A percentile compares a stretch with the other conserved stretches of the same genome.
Conservation (phyloP, 495 filamentous ascomycete species). For the Trichodelitschia bisporula region DNA sequence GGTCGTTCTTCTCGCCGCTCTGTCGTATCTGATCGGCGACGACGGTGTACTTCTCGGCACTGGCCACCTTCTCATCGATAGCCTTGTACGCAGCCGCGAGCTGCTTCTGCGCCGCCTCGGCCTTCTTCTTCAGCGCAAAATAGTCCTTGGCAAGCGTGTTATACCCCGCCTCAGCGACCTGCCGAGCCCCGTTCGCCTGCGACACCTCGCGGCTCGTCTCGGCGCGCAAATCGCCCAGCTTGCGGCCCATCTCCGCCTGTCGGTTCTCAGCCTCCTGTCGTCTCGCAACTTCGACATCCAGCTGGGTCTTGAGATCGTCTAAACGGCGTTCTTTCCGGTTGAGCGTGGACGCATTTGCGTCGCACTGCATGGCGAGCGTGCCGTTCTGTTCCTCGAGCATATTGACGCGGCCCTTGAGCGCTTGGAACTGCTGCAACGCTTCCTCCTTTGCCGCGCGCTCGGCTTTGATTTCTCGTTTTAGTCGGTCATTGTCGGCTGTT, state of each 20-base stretch:
- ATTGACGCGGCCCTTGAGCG: slow-evolving; percentile 45
- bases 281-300: slow-evolving; percentile 5
- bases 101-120: too few relatives aligned
- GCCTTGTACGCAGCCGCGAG: too few relatives aligned
- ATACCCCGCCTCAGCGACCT: neutral
- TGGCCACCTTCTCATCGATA: too few relatives aligned
- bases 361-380: slow-evolving; percentile 25
- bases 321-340: slow-evolving; percentile 9
- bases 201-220: slow-evolving; percentile 3
- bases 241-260: slow-evolving; percentile 4
- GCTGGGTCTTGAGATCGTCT: slow-evolving; percentile 10
- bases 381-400: slow-evolving; percentile 51
- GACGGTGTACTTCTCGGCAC: too few relatives aligned
- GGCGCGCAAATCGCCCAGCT: slow-evolving; percentile 5
- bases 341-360: slow-evolving; percentile 5
- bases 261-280: slow-evolving; percentile 5
- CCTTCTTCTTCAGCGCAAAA: too few relatives aligned
- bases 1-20: too few relatives aligned
- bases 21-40: too few relatives aligned
- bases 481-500: slow-evolving; percentile 67
- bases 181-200: slow-evolving; percentile 6
- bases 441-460: slow-evolving; percentile 28
- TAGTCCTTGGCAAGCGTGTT: too few relatives aligned
- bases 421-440: slow-evolving; percentile 32
- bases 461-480: slow-evolving; percentile 56